Evolutionary conservation across 2,329 filamentous ascomycete genomes (phyloP).

Genomic region (Tolypocladium paradoxum): DNA sequence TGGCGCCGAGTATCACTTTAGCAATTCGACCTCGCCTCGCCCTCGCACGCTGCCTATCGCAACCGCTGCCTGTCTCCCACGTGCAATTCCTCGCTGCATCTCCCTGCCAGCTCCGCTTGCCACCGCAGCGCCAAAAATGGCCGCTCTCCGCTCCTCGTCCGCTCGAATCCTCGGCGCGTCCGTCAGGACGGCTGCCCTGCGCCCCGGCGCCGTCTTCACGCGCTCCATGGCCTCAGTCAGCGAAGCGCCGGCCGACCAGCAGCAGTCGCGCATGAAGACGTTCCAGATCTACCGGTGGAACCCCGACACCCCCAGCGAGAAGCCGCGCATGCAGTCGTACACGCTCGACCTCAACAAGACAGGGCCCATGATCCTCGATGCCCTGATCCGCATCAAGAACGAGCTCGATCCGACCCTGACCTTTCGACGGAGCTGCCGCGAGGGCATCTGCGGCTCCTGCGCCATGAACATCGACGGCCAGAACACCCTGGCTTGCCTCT

Average conservation of each 20-base stretch:
- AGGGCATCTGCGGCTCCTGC: slow-evolving; percentile 97
- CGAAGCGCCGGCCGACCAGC: slow-evolving; percentile 45
- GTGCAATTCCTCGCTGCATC: background rate
- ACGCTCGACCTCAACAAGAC: slow-evolving; percentile 97
- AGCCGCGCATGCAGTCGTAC: slow-evolving; percentile 93
- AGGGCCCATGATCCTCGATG: slow-evolving; percentile 95
- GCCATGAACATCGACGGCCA: slow-evolving; percentile 99
- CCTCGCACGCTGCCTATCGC: background rate
- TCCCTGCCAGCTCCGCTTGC: background rate
- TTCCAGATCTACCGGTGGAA: slow-evolving; percentile 99
- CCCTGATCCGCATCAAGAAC: slow-evolving; percentile 97
- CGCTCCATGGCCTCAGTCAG: slow-evolving; percentile 46
- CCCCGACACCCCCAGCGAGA: slow-evolving; percentile 80
- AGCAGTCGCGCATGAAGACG: slow-evolving; percentile 69
- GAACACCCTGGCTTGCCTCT: slow-evolving; percentile 94
- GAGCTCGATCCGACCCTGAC: slow-evolving; percentile 94
- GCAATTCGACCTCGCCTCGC: background rate
- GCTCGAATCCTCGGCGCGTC: slow-evolving; percentile 39
- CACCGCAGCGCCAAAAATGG: slow-evolving; percentile 29
- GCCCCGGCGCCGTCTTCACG: slow-evolving; percentile 30
- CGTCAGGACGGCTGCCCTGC: slow-evolving; percentile 23
- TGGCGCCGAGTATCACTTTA: background rate
- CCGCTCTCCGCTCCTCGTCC: slow-evolving; percentile 49
- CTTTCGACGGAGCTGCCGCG: slow-evolving; percentile 89
- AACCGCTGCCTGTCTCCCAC: background rate